These are phyloP conservation scores for Fusarium albidum DNA, from an alignment of 2,329 filamentous ascomycete species.

Conservation along the genomic window DNA sequence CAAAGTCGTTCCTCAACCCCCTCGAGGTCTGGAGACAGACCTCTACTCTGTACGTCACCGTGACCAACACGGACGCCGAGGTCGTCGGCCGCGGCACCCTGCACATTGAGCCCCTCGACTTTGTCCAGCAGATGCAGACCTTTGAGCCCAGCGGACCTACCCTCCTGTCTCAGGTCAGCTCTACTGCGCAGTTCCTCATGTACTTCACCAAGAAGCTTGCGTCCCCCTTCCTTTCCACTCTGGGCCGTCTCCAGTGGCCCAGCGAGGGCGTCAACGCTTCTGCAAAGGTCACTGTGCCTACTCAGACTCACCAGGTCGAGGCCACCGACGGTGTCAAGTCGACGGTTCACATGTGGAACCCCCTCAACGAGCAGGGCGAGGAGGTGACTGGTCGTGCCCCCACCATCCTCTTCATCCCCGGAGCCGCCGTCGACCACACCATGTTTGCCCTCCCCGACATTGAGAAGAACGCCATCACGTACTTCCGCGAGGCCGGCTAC, in stretches of 20 bases:
- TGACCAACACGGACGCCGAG: conserved; percentile 50
- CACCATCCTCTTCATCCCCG: conserved; percentile 66
- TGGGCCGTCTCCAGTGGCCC: conserved; percentile 31
- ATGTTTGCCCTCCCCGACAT: conserved; percentile 71
- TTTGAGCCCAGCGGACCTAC: conserved; percentile 46
- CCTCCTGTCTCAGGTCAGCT: conserved; percentile 4
- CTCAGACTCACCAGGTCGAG: conserved; percentile 52
- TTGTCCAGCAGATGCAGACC: conserved; percentile 63
- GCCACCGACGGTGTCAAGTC: conserved; percentile 63
- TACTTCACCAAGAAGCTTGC: conserved; percentile 19
- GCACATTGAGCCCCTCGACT: conserved; percentile 61
- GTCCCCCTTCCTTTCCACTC: conserved; percentile 28
- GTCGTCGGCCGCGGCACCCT: conserved; percentile 66
- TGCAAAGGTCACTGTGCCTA: conserved; percentile 40
- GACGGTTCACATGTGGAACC: conserved; percentile 65
- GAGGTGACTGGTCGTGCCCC: neutral
- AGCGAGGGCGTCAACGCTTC: conserved; percentile 3
- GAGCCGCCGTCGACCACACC: conserved; percentile 70
- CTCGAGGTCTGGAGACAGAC: conserved; percentile 68
- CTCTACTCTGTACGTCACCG: conserved; percentile 68
- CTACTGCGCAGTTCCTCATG: conserved; percentile 11
- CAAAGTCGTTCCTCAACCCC: conserved; percentile 64
- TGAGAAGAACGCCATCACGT: conserved; percentile 67
- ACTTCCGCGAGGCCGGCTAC: conserved; percentile 68
- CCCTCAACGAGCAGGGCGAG: conserved; percentile 45